Evolutionary conservation across 805 yeast species (phyloP).

Genomic region (Kodamaea leandrae): DNA sequence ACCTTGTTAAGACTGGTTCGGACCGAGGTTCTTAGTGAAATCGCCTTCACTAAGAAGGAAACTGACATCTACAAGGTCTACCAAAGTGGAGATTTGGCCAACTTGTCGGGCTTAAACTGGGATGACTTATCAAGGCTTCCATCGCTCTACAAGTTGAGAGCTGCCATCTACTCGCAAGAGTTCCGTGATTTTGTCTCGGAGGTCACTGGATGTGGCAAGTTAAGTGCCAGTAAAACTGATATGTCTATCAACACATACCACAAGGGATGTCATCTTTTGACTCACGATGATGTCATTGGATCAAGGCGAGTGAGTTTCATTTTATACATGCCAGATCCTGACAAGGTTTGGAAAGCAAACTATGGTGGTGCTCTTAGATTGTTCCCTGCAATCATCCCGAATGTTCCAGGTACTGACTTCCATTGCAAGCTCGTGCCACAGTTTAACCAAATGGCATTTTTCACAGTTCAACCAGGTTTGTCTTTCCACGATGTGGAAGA

Average conservation of each 20-base stretch:
- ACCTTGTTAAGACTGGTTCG: constrained; percentile 75
- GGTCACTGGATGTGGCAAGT: constrained; percentile 83
- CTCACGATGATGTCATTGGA: constrained; percentile 98
- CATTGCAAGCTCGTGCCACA: constrained; percentile 76
- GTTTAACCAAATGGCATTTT: constrained; percentile 94
- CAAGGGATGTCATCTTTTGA: constrained; percentile 88
- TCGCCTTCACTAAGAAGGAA: constrained; percentile 91
- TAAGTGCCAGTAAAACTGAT: constrained; percentile 89
- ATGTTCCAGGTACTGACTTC: constrained; percentile 83
- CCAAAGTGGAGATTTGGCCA: constrained; percentile 90
- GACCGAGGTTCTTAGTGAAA: constrained; percentile 74
- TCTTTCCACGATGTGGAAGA: constrained; percentile 99
- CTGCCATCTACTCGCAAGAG: constrained; percentile 82
- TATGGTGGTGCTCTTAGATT: constrained; percentile 92
- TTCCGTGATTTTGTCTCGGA: constrained; percentile 75
- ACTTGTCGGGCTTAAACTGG: constrained; percentile 79
- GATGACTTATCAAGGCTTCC: constrained; percentile 73
- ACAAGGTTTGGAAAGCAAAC: constrained; percentile 79
- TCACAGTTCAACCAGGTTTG: constrained; percentile 92
- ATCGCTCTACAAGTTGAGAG: constrained; percentile 71
- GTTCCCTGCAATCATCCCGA: constrained; percentile 82
- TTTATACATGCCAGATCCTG: constrained; percentile 90
- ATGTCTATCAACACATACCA: constrained; percentile 89
- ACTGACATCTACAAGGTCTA: constrained; percentile 93
- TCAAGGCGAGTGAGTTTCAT: constrained; percentile 91